These are phyloP conservation scores for Wallacemonas sp. DNA, from an alignment of 208 protist genomes.

Conservation along the genomic window DNA sequence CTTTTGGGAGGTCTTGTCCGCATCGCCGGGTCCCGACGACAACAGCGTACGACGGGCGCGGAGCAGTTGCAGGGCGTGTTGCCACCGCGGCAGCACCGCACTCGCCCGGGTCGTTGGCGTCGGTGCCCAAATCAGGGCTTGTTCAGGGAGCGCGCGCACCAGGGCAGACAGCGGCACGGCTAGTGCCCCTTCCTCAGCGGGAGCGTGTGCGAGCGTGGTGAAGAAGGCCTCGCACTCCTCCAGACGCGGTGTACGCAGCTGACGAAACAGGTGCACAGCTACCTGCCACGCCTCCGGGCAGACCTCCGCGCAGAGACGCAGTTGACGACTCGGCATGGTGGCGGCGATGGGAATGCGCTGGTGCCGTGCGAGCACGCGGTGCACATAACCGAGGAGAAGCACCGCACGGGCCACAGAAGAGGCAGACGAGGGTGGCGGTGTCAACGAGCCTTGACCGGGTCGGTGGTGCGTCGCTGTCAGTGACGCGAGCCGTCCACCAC, in stretches of 20 bases:
- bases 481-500: slow-evolving; percentile 12
- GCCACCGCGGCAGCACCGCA: slow-evolving; percentile 20
- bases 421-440: neutral
- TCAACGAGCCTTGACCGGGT: neutral
- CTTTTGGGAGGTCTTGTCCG: neutral
- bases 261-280: slow-evolving; percentile 59
- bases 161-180: neutral
- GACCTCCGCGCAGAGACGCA: slow-evolving; percentile 19
- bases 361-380: slow-evolving; percentile 30
- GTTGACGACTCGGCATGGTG: slow-evolving; percentile 39
- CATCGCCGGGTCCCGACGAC: neutral
- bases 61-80: slow-evolving; percentile 23
- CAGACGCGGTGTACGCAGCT: slow-evolving; percentile 45
- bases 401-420: slow-evolving; percentile 13
- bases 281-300: slow-evolving; percentile 34
- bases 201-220: neutral
- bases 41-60: slow-evolving; percentile 16
- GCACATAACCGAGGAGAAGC: slow-evolving; percentile 40
- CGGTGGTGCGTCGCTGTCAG: slow-evolving; percentile 20
- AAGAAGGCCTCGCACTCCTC: slow-evolving; percentile 37
- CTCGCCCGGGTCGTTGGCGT: neutral
- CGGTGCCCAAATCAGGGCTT: slow-evolving; percentile 3
- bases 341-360: slow-evolving; percentile 58
- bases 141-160: neutral
- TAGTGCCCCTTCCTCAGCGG: neutral